phyloP scores from a whole-genome alignment of 2,329 filamentous ascomycete genomes.

The Aspergillus niger region DNA sequence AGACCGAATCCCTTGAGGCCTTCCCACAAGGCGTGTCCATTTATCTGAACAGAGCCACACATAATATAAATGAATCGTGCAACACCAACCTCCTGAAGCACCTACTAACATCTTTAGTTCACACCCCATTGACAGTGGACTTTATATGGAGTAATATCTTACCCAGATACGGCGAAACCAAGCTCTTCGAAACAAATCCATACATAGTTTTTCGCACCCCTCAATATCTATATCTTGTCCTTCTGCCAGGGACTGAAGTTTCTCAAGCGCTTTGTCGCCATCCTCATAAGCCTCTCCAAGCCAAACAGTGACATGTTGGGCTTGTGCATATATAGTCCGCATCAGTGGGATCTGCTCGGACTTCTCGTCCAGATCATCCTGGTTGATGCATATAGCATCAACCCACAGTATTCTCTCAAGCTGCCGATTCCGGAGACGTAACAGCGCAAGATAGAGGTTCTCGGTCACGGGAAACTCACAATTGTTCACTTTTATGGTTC shows the following conservation, averaged over 20 bases:
- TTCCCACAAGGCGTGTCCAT: no score
- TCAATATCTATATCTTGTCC: not conserved
- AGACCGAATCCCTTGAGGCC: no score
- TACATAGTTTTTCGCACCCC: not conserved
- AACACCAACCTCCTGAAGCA: no score
- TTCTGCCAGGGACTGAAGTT: not conserved
- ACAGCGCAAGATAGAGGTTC: not conserved
- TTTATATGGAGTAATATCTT: not conserved
- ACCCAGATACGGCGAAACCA: conserved; percentile 13
- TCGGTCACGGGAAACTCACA: not conserved
- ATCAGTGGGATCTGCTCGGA: not conserved
- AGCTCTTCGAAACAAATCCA: not conserved
- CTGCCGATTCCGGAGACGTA: not conserved
- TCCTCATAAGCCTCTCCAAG: not conserved
- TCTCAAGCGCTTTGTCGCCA: not conserved
- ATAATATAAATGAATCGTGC: no score
- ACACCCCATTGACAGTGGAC: no score
- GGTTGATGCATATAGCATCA: not conserved
- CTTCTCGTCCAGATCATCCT: not conserved
- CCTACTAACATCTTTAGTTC: no score
- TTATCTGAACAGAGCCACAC: no score
- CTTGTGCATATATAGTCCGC: not conserved
- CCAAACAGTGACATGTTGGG: not conserved
- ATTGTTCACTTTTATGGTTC: not conserved
- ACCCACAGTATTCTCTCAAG: not conserved